Percentiles rank a stretch among this genome's conserved stretches.
Conservation (phyloP, 2,329 filamentous ascomycete genomes). For the Nectriaceae sp. region DNA sequence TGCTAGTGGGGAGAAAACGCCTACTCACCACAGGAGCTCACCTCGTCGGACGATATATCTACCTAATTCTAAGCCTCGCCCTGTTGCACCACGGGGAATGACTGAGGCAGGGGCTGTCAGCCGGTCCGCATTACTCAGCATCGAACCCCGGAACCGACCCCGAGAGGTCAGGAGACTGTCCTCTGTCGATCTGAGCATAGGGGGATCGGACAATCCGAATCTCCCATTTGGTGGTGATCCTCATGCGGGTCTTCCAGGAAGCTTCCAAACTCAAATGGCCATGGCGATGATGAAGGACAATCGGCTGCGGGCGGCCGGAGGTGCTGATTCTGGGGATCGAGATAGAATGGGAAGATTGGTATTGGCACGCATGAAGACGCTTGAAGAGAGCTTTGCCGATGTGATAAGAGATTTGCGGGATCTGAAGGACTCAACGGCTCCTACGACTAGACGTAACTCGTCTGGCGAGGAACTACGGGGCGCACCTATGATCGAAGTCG, state of each 20-base stretch:
- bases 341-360: slow-evolving; percentile 80
- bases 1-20: slow-evolving; percentile 39
- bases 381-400: slow-evolving; percentile 88
- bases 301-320: slow-evolving; percentile 50
- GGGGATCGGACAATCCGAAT: slow-evolving; percentile 70
- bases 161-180: slow-evolving; percentile 49
- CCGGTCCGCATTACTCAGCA: slow-evolving; percentile 50
- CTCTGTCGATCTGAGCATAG: slow-evolving; percentile 71
- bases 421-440: slow-evolving; percentile 51
- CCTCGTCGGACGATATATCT: slow-evolving; percentile 47
- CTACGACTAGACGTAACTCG: slow-evolving; percentile 54
- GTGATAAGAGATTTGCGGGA: slow-evolving; percentile 80
- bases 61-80: slow-evolving; percentile 55
- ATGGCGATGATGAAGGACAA: slow-evolving; percentile 64
- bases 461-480: slow-evolving; percentile 43
- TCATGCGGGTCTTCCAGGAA: slow-evolving; percentile 67
- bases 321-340: slow-evolving; percentile 44
- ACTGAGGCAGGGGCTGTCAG: slow-evolving; percentile 38
- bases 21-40: slow-evolving; percentile 43
- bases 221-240: slow-evolving; percentile 58
- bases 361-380: slow-evolving; percentile 85
- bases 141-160: slow-evolving; percentile 47
- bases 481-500: slow-evolving; percentile 35
- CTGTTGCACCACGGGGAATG: slow-evolving; percentile 48
- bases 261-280: slow-evolving; percentile 80